phyloP scores from a whole-genome alignment of 2,329 filamentous ascomycete species.

The Fusarium anthophilum region DNA sequence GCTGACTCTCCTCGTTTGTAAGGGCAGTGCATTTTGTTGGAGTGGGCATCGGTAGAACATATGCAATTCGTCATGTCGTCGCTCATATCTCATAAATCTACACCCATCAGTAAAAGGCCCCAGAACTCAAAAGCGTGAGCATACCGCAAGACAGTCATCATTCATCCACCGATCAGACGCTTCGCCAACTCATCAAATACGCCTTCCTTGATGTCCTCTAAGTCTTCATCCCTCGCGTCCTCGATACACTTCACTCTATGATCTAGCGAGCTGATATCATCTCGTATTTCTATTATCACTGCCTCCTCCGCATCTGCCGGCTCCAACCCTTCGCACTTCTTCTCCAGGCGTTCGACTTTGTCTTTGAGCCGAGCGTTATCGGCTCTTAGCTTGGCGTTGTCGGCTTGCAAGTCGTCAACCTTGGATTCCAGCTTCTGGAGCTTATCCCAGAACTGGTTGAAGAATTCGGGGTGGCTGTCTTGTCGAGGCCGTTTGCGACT shows the following conservation, averaged over 20 bases:
- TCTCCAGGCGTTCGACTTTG: background rate
- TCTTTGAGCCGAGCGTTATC: background rate
- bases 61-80: background rate
- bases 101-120: background rate
- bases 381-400: background rate
- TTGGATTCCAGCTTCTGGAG: conserved; percentile 11
- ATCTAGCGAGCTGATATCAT: conserved; percentile 5
- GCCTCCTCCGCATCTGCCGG: background rate
- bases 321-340: background rate
- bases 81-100: background rate
- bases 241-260: conserved; percentile 4
- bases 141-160: background rate
- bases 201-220: conserved; percentile 3
- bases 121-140: background rate
- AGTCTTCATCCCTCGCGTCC: background rate
- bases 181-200: conserved; percentile 14
- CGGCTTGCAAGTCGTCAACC: conserved; percentile 1
- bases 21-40: background rate
- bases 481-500: conserved; percentile 6
- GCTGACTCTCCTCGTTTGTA: too few relatives aligned
- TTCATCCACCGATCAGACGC: background rate
- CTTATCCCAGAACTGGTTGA: conserved; percentile 7
- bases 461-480: conserved; percentile 1
- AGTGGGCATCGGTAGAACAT: background rate
- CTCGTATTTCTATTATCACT: conserved; percentile 9